Evolutionary conservation across 78 protist species (phyloP), one percentile per base, ranked within the genome.

Genomic region (Dictyostelium intermedium): DNA sequence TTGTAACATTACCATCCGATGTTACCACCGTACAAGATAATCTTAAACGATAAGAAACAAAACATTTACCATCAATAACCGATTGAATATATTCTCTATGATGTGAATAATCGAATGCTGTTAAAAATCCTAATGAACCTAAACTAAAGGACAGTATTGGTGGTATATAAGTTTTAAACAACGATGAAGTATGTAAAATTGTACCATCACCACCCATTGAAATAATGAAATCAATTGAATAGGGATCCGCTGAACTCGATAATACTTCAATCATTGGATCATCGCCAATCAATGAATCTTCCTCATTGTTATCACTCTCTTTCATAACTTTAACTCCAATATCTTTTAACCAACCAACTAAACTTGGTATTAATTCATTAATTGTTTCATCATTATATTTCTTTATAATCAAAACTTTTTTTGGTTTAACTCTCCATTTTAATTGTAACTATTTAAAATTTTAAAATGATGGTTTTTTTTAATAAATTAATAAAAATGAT

Each of bases 141-240:
- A 97, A 20, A 16, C 74, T 27, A 87, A 98, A 98, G 0, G 98
- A 83, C 5, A 98, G 5, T 0, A 98, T 85, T 3, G 99, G 99
- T 41, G 97, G 97, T 18, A 91, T 87, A 61, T 56, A 84, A 11
- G 92, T 74, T 20, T 85, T 63, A 37, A 98, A 97, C 11, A 97
- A 61, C 16, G 92, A 63, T 7, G 96, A 82, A 25, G 96, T 96
- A 80, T 98, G 96, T n/a, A 98, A 78, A 1, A 98, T 66, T 4
- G 99, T 98, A 9, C 99, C 99, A 82, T 98, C 99, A 27, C 99
- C 99, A 45, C 99, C 99, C 61, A 98, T 45, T 13, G 91, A 60
- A 1, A 98, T 72, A n/a, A 98, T 84, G 8, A 98, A 80, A 83
- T 98, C 99, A 1, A 98, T 92, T n/a, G 82, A 47, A 41, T 76